Evolutionary conservation across 1,284 basidiomycete genomes (phyloP).

Genomic region (Puccinia coronata): DNA sequence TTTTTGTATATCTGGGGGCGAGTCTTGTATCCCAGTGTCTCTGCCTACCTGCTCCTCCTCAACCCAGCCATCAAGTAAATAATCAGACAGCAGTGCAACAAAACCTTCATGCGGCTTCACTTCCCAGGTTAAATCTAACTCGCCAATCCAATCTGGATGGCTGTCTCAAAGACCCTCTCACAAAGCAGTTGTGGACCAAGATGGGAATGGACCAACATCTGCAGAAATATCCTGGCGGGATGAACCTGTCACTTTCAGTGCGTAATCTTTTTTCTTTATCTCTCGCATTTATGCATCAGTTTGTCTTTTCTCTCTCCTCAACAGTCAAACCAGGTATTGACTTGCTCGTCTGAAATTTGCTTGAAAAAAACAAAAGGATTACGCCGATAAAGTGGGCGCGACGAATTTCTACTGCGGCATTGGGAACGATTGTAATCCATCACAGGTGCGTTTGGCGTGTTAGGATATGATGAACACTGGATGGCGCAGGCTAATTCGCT

Average conservation of each 20-base stretch:
- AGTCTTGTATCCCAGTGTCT: conserved; percentile 5
- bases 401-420: conserved; percentile 48
- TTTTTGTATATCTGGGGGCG: conserved; percentile 8
- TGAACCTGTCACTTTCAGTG: conserved; percentile 36
- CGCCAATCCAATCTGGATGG: conserved; percentile 13
- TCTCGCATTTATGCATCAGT: background rate
- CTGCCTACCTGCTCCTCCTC: background rate
- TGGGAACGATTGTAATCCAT: conserved; percentile 37
- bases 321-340: background rate
- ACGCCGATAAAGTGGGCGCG: conserved; percentile 28
- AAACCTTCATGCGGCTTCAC: background rate
- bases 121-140: conserved; percentile 17
- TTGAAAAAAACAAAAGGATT: conserved; percentile 3
- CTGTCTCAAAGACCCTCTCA: conserved; percentile 26
- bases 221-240: conserved; percentile 32
- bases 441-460: conserved; percentile 14
- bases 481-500: background rate
- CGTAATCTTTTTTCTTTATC: background rate
- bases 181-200: conserved; percentile 30
- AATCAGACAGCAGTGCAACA: conserved; percentile 18
- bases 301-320: background rate
- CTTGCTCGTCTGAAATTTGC: background rate
- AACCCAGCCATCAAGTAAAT: background rate
- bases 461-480: background rate
- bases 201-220: conserved; percentile 47